These are phyloP conservation scores for Aspergillus bombycis DNA, from an alignment of 2,329 filamentous ascomycete genomes.

Conservation along the genomic window DNA sequence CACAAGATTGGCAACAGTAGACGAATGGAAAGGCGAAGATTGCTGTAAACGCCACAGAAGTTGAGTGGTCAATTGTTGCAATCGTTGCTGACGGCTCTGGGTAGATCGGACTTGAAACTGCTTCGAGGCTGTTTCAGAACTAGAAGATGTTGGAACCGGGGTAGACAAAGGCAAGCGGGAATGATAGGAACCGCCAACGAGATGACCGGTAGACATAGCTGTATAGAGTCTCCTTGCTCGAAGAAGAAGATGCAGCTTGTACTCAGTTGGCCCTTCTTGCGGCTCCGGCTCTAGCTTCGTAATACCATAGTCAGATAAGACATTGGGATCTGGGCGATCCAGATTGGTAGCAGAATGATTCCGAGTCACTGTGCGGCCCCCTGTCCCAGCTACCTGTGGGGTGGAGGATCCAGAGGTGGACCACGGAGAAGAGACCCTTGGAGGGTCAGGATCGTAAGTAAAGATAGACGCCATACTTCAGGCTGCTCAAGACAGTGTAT, in stretches of 20 bases:
- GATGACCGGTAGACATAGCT: slow-evolving; percentile 67
- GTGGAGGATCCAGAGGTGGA: slow-evolving; percentile 58
- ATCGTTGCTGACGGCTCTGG: slow-evolving; percentile 76
- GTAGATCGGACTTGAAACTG: slow-evolving; percentile 55
- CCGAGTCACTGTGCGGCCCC: slow-evolving; percentile 28
- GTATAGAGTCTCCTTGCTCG: slow-evolving; percentile 75
- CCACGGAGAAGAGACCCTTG: slow-evolving; percentile 90
- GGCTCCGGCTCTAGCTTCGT: slow-evolving; percentile 85
- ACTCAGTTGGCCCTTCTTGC: slow-evolving; percentile 92
- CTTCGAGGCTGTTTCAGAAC: slow-evolving; percentile 37
- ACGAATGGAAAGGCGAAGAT: slow-evolving; percentile 86
- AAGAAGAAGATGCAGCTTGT: slow-evolving; percentile 89
- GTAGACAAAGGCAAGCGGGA: slow-evolving; percentile 34
- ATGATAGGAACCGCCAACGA: slow-evolving; percentile 57
- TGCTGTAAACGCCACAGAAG: slow-evolving; percentile 93
- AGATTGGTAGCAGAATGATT: slow-evolving; percentile 41
- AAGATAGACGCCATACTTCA: slow-evolving; percentile 85
- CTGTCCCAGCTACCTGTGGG: slow-evolving; percentile 36
- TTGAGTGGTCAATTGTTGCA: slow-evolving; percentile 93
- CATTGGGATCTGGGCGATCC: slow-evolving; percentile 42
- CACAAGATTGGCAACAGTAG: slow-evolving; percentile 73
- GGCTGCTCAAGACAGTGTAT: slow-evolving; percentile 7
- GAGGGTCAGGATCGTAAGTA: slow-evolving; percentile 87
- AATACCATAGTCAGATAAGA: slow-evolving; percentile 62
- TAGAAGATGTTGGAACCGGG: slow-evolving; percentile 27